Percentiles rank a stretch among this genome's conserved stretches.
Evolutionary conservation across 108 stramenopile genomes (phyloP).

Genomic region (Cyclotella kingstonii): DNA sequence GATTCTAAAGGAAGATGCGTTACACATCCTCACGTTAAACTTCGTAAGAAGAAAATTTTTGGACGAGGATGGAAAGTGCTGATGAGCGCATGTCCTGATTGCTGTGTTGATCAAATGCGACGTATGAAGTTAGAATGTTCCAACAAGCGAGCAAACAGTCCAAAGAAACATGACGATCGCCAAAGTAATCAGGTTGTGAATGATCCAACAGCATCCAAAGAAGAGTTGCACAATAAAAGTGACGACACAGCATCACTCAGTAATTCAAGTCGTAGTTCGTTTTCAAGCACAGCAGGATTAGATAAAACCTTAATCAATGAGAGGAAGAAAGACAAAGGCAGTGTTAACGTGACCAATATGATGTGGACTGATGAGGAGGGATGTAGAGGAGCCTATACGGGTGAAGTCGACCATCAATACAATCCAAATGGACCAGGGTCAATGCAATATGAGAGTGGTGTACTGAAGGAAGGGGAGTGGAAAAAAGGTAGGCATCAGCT

Average conservation of each 20-base stretch:
- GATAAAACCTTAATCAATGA: neutral
- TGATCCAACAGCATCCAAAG: neutral
- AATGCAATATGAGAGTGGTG: slow-evolving; percentile 24
- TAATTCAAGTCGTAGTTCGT: slow-evolving; percentile 1
- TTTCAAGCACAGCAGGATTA: neutral
- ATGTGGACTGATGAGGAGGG: slow-evolving; percentile 30
- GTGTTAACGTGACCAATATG: slow-evolving; percentile 30
- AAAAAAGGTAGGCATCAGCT: slow-evolving; percentile 16
- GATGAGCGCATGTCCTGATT: slow-evolving; percentile 45
- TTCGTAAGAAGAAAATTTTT: slow-evolving; percentile 45
- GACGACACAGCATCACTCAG: slow-evolving; percentile 33
- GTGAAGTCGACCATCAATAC: slow-evolving; percentile 24
- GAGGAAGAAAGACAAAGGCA: slow-evolving; percentile 11
- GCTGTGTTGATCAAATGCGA: slow-evolving; percentile 38
- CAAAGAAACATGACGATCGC: neutral
- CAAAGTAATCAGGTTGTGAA: neutral
- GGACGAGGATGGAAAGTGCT: slow-evolving; percentile 45
- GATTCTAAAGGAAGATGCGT: slow-evolving; percentile 38
- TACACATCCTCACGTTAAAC: slow-evolving; percentile 34
- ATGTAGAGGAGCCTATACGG: slow-evolving; percentile 33
- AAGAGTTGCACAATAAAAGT: slow-evolving; percentile 12
- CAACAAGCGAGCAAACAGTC: neutral
- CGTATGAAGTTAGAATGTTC: slow-evolving; percentile 9
- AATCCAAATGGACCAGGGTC: slow-evolving; percentile 34
- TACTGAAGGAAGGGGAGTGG: slow-evolving; percentile 35